phyloP scores from a whole-genome alignment of 495 filamentous ascomycete genomes.

The Lophiotrema nucula region DNA sequence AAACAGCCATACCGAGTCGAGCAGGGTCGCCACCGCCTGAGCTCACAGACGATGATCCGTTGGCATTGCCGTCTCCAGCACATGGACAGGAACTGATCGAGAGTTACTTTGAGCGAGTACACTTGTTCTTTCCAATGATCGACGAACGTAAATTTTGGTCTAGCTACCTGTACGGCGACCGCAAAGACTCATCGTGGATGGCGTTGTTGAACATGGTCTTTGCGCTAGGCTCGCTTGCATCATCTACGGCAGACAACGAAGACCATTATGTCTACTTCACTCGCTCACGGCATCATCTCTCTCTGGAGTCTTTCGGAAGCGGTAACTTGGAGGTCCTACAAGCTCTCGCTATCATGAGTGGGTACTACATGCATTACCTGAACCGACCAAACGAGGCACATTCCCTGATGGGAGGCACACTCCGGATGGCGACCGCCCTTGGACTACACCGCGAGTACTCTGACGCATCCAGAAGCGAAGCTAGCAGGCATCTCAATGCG shows the following conservation, averaged over 20 bases:
- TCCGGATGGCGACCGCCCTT: slow-evolving; percentile 69
- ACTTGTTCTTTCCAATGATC: slow-evolving; percentile 72
- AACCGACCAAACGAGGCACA: slow-evolving; percentile 77
- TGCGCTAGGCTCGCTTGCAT: slow-evolving; percentile 72
- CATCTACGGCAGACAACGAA: slow-evolving; percentile 66
- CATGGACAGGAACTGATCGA: slow-evolving; percentile 59
- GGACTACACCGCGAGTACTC: slow-evolving; percentile 73
- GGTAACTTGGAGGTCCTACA: slow-evolving; percentile 71
- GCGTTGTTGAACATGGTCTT: slow-evolving; percentile 78
- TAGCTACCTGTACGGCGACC: slow-evolving; percentile 64
- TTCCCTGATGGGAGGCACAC: slow-evolving; percentile 62
- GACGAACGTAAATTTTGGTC: slow-evolving; percentile 73
- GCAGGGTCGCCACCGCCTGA: slow-evolving; percentile 37
- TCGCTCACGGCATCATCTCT: slow-evolving; percentile 65
- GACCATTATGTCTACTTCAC: slow-evolving; percentile 72
- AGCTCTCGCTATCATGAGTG: slow-evolving; percentile 67
- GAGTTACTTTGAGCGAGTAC: slow-evolving; percentile 74
- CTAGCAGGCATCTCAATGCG: slow-evolving; percentile 16
- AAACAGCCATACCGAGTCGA: slow-evolving; percentile 38
- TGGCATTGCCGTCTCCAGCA: slow-evolving; percentile 38
- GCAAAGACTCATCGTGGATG: slow-evolving; percentile 72
- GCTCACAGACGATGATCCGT: slow-evolving; percentile 31
- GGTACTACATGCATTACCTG: slow-evolving; percentile 78
- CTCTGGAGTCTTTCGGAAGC: slow-evolving; percentile 66
- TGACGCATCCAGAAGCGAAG: slow-evolving; percentile 40